Percentiles rank a stretch among this genome's conserved stretches.
These are phyloP conservation scores for Aegilops longissima DNA, from an alignment of 176 grass and related monocot genomes.

Conservation along the genomic window DNA sequence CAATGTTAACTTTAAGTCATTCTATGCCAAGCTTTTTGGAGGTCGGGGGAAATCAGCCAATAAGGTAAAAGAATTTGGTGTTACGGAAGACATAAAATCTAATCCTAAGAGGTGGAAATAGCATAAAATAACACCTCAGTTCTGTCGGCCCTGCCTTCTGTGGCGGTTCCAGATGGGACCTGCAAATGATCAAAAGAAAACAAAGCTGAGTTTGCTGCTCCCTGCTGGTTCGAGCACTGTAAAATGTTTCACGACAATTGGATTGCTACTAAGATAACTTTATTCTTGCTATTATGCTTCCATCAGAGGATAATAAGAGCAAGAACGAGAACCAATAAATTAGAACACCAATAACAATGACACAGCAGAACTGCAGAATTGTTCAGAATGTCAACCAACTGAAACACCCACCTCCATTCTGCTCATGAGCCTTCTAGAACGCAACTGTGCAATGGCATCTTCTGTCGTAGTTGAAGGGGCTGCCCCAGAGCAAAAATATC, in stretches of 20 bases:
- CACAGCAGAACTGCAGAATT: neutral
- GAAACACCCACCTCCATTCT: constrained; percentile 70
- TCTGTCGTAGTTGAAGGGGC: constrained; percentile 61
- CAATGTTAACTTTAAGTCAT: neutral
- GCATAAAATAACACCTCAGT: constrained; percentile 44
- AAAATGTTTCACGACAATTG: constrained; percentile 14
- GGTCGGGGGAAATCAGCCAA: neutral
- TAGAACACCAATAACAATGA: neutral
- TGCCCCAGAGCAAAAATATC: constrained; percentile 36
- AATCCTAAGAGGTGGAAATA: neutral
- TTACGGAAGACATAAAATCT: neutral
- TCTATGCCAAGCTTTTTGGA: neutral
- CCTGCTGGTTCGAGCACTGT: neutral
- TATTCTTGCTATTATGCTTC: constrained; percentile 3
- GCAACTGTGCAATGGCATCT: constrained; percentile 89
- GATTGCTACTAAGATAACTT: neutral
- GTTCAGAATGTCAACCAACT: neutral
- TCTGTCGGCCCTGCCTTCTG: constrained; percentile 45
- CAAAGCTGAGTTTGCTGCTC: constrained; percentile 11
- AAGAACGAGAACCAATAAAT: constrained; percentile 4
- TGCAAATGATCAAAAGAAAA: constrained; percentile 49
- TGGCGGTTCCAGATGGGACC: constrained; percentile 77
- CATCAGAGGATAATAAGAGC: constrained; percentile 8
- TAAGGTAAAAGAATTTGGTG: constrained; percentile 1
- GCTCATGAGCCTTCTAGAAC: constrained; percentile 95